These are phyloP conservation scores for Lasiodiplodia hormozganensis DNA, from an alignment of 2,329 filamentous ascomycete species.

Conservation along the genomic window DNA sequence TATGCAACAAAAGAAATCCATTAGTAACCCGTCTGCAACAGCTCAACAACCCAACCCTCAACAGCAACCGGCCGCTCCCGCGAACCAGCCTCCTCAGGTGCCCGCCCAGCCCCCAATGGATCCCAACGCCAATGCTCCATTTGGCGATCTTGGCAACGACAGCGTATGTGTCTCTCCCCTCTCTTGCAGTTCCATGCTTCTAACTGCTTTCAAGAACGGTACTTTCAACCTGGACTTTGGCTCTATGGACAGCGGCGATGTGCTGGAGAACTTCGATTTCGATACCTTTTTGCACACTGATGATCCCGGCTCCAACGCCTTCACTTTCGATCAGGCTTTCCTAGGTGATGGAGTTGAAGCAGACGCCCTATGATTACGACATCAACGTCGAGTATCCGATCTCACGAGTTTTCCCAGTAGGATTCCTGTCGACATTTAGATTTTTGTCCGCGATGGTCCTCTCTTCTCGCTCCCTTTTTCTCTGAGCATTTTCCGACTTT, in stretches of 20 bases:
- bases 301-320: conserved; percentile 35
- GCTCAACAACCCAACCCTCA: conserved; percentile 41
- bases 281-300: conserved; percentile 69
- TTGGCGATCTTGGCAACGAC: conserved; percentile 46
- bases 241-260: conserved; percentile 64
- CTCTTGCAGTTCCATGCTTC: conserved; percentile 25
- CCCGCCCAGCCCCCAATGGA: conserved; percentile 42
- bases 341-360: conserved; percentile 23
- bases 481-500: conserved; percentile 1
- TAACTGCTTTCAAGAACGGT: conserved; percentile 44
- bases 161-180: conserved; percentile 40
- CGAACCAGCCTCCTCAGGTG: conserved; percentile 29
- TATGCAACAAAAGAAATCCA: conserved; percentile 46
- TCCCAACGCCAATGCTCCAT: conserved; percentile 42
- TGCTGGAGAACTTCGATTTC: conserved; percentile 72
- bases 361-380: conserved; percentile 23
- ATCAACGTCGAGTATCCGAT: conserved; percentile 13
- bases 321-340: conserved; percentile 23
- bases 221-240: conserved; percentile 49
- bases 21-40: conserved; percentile 45
- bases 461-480: conserved; percentile 15
- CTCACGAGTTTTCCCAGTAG: conserved; percentile 20
- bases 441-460: conserved; percentile 22
- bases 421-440: conserved; percentile 23
- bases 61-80: conserved; percentile 40